Evolutionary conservation across 208 protist species (phyloP), one percentile per base, ranked within the genome.

Genomic region (Acanthamoeba healyi): DNA sequence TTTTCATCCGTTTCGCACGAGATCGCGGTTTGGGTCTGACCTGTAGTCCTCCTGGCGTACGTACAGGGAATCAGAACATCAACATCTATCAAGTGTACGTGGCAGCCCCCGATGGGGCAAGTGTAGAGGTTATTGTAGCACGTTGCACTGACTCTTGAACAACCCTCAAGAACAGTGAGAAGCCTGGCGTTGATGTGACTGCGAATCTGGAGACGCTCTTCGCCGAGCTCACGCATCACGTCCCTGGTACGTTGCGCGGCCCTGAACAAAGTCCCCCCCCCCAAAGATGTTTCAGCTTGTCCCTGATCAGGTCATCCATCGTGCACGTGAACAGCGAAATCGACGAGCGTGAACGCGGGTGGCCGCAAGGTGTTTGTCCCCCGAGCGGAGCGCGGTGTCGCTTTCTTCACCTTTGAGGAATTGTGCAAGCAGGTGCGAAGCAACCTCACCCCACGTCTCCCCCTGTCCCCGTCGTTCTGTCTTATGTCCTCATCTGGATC

Each of bases 181-280:
- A 49, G 36, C 56, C 56, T 34, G 84, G 56, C 24, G 58, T 19
- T 0, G 97, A 98, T n/a, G 98, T 98, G 51, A 94, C 96, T 0
- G 38, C 49, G 22, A 96, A 96, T 84, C 97, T 99, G 49, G 94
- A 98, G 40, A 94, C 98, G 34, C 58, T 98, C 3, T 98, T 98
- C 58, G 72, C 97, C 29, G 96, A 98, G 24, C 95, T 98, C 58
- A 98, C 97, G 94, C 98, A 98, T 93, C 98, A 96, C 14, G 97
- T 98, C 96, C 97, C 44, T 40, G 54, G 56, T 91, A 63, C 24
- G 34, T 5, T 14, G 97, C 2, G 44, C 97, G 58, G 92, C 51
- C 70, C 70, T 95, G n/a, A n/a, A n/a, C n/a, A n/a, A n/a, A n/a
- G n/a, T n/a, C n/a, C n/a, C n/a, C n/a, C n/a, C n/a, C n/a, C n/a